A percentile compares a stretch with the other conserved stretches of the same genome.
These are phyloP conservation scores for Talaromyces sp. DNA, from an alignment of 2,329 filamentous ascomycete genomes.

Conservation along the genomic window DNA sequence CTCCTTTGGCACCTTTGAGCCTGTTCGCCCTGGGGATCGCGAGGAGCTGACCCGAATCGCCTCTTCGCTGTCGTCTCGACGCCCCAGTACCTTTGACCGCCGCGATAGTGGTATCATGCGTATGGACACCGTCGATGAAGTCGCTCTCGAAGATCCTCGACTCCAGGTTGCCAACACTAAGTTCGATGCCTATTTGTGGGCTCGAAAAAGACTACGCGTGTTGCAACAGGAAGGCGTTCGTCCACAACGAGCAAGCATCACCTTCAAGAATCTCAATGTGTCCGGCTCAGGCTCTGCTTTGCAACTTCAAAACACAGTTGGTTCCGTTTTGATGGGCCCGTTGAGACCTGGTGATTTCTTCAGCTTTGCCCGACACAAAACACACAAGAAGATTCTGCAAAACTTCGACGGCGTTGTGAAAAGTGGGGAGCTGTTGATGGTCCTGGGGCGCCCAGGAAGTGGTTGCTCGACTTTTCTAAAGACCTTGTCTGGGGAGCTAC, in stretches of 20 bases:
- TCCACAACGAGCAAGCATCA: conserved; percentile 48
- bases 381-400: conserved; percentile 51
- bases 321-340: conserved; percentile 52
- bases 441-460: conserved; percentile 23
- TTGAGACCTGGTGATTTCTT: conserved; percentile 54
- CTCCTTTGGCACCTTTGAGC: conserved; percentile 5
- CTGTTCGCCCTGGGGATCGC: conserved; percentile 9
- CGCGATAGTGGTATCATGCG: conserved; percentile 5
- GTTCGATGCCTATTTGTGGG: conserved; percentile 42
- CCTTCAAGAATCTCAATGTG: conserved; percentile 60
- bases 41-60: conserved; percentile 7
- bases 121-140: conserved; percentile 27
- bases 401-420: conserved; percentile 50
- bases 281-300: conserved; percentile 61
- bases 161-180: conserved; percentile 37
- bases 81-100: conserved; percentile 4
- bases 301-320: conserved; percentile 63
- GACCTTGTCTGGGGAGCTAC: conserved; percentile 73
- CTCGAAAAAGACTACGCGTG: conserved; percentile 33
- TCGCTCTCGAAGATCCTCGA: conserved; percentile 22
- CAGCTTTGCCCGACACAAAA: conserved; percentile 34
- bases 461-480: conserved; percentile 78
- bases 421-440: conserved; percentile 34
- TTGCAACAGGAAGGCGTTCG: conserved; percentile 23
- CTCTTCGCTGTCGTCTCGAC: conserved; percentile 9